Base-by-base conservation (phyloP, 2,329 filamentous ascomycete species). In the Rhinocladiella similis region DNA sequence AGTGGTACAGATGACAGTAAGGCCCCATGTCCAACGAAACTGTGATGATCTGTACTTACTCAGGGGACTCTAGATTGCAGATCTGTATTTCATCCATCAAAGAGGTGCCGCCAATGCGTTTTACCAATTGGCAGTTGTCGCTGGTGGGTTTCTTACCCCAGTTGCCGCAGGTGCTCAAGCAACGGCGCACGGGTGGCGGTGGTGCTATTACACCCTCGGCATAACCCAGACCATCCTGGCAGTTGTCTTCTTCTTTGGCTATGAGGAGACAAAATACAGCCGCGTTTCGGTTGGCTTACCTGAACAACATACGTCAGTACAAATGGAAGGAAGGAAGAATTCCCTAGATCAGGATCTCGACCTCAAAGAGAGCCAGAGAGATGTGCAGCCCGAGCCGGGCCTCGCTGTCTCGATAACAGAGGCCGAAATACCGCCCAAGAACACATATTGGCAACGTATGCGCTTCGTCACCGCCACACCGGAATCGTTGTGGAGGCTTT, bases 201-300 rank as follows among this genome's bases (percentile, higher is more conserved):
- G 76, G 76, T 69, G 74, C 1, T 80, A 72, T 71, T 79, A 76
- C 76, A 79, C 70, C 69, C 72, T 66, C 47, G 67, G 67, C 13
- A 75, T 77, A 47, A 65, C 78, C 29, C 67, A 77, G 25, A 70
- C 70, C 3, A 51, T 68, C 7, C 67, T 70, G 3, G 54, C 79
- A 0, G 3, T 78, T 3, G 57, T 72, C 10, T 72, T 79, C 41
- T 29, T 73, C 1, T 77, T 80, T 49, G 58, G 69, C 9, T 80
- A 75, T 52, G 75, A 80, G 38, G 78, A 75, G 54, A 72, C 69
- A 1, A 72, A 68, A 38, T 71, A 67, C 52, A 51, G 33, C n/a
- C n/a, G 18, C 14, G 18, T n/a, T 10, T 41, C 38, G 4, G 5
- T 5, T 41, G 38, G 38, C 14, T 19, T n/a, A 41, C 18, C 38